Percentiles rank a stretch among this genome's conserved stretches.
Evolutionary conservation across 2,329 filamentous ascomycete species (phyloP).

Genomic region (Thyridium curvatum): DNA sequence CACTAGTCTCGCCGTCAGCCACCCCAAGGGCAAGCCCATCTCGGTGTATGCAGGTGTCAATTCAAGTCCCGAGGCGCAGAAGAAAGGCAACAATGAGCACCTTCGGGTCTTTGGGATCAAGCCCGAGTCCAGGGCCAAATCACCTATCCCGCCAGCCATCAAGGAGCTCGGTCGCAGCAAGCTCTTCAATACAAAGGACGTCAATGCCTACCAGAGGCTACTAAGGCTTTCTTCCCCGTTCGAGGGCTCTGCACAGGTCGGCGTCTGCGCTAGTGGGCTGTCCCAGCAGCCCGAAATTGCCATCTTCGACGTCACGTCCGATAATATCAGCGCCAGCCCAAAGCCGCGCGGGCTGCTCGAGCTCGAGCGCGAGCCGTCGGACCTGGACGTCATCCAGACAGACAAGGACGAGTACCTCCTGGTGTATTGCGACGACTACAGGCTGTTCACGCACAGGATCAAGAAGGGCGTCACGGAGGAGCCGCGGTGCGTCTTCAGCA

Average conservation of each 20-base stretch:
- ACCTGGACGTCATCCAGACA: slow-evolving; percentile 63
- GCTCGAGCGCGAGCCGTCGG: slow-evolving; percentile 53
- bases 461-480: slow-evolving; percentile 31
- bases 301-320: slow-evolving; percentile 63
- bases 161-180: slow-evolving; percentile 44
- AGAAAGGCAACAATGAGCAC: slow-evolving; percentile 76
- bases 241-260: slow-evolving; percentile 55
- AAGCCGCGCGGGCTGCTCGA: slow-evolving; percentile 43
- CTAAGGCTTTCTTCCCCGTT: slow-evolving; percentile 47
- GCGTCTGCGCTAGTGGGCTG: slow-evolving; percentile 72
- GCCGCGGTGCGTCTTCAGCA: slow-evolving; percentile 49
- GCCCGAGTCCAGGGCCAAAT: slow-evolving; percentile 21
- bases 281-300: slow-evolving; percentile 72
- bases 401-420: slow-evolving; percentile 60
- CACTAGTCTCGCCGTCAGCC: slow-evolving; percentile 68
- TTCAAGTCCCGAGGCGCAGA: slow-evolving; percentile 64
- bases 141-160: slow-evolving; percentile 32
- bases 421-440: slow-evolving; percentile 71
- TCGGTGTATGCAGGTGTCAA: slow-evolving; percentile 75
- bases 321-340: slow-evolving; percentile 40
- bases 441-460: slow-evolving; percentile 52
- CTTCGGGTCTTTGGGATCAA: slow-evolving; percentile 67
- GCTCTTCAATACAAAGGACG: slow-evolving; percentile 47
- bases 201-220: slow-evolving; percentile 52
- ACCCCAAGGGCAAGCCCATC: slow-evolving; percentile 46